Percentiles rank a stretch among this genome's conserved stretches.
These are phyloP conservation scores for Anisodus acutangulus DNA, from an alignment of 257 asterid species.

Conservation along the genomic window DNA sequence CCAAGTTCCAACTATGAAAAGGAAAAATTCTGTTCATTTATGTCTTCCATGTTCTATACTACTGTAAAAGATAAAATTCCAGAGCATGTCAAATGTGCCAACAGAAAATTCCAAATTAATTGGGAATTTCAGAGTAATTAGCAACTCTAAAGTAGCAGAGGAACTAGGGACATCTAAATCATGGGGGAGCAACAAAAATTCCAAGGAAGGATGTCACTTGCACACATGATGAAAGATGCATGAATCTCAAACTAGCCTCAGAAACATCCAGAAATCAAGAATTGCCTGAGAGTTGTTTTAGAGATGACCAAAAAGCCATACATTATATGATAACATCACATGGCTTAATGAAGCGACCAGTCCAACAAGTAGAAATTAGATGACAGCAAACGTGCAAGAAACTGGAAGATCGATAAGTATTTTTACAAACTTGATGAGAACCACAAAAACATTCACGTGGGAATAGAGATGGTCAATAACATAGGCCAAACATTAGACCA, in stretches of 20 bases:
- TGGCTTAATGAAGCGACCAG: background rate
- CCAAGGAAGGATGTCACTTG: background rate
- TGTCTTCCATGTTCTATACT: slow-evolving; percentile 26
- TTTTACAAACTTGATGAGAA: background rate
- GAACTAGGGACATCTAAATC: background rate
- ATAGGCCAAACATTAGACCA: background rate
- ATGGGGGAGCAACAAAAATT: background rate
- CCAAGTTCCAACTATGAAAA: slow-evolving; percentile 31
- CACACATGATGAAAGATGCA: background rate
- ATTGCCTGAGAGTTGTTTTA: background rate
- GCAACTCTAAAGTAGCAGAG: background rate
- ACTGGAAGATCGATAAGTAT: background rate
- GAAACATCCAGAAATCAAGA: slow-evolving; percentile 6
- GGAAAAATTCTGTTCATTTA: slow-evolving; percentile 16
- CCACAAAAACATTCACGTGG: background rate
- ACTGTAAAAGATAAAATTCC: slow-evolving; percentile 17
- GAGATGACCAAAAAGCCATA: background rate
- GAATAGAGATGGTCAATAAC: background rate
- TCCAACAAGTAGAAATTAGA: slow-evolving; percentile 10
- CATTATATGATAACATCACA: background rate
- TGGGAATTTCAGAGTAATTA: background rate
- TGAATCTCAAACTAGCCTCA: background rate
- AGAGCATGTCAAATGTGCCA: background rate
- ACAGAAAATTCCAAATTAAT: background rate
- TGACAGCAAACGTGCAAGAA: background rate